phyloP scores from a whole-genome alignment of 148 eudicot genomes.

The Suaeda aralocaspica region DNA sequence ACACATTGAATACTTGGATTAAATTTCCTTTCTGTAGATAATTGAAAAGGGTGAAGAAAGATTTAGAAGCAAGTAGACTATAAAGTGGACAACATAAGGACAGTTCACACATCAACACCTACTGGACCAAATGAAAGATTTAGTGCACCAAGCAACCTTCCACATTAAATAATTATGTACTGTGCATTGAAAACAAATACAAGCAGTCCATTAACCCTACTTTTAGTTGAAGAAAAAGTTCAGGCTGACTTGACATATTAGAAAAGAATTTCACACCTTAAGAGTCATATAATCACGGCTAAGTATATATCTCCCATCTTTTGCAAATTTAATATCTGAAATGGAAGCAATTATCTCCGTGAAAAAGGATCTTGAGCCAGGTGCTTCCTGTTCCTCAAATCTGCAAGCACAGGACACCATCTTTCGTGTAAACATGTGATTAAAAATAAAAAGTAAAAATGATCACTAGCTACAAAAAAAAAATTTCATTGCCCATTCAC shows the following conservation, averaged over 20 bases:
- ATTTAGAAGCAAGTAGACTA: background rate
- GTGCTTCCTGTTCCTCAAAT: constrained; percentile 70
- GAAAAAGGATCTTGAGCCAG: constrained; percentile 73
- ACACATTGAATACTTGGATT: background rate
- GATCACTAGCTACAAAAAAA: no score
- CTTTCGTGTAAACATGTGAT: no score
- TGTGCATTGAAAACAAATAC: background rate
- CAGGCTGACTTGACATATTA: constrained; percentile 4
- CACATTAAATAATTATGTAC: background rate
- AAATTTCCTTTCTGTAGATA: background rate
- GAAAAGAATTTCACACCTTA: constrained; percentile 39
- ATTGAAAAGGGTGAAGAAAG: background rate
- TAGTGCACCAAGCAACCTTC: background rate
- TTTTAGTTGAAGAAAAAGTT: background rate
- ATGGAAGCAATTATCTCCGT: constrained; percentile 78
- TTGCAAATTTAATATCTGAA: constrained; percentile 72
- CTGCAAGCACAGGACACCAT: constrained; percentile 34
- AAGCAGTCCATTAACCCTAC: background rate
- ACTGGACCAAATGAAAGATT: constrained; percentile 9
- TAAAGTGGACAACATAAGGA: background rate
- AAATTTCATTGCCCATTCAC: no score
- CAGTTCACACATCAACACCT: no score
- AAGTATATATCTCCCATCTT: constrained; percentile 67
- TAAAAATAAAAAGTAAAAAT: background rate
- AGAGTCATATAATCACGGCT: constrained; percentile 84